phyloP scores from a whole-genome alignment of 1,284 basidiomycete species.

The Pseudozyma sp. region DNA sequence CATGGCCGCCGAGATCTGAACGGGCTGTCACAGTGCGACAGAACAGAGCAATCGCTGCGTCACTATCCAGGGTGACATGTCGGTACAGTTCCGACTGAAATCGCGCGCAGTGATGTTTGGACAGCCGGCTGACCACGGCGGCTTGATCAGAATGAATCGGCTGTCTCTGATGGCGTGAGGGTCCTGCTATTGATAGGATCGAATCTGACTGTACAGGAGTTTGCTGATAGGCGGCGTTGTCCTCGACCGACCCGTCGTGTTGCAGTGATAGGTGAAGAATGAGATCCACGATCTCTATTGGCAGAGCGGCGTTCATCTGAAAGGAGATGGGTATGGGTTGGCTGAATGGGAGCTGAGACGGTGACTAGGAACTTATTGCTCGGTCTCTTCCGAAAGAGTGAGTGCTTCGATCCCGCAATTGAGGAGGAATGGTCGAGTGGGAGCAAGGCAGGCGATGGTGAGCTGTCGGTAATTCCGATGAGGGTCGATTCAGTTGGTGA shows the following conservation, averaged over 20 bases:
- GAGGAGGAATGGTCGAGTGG: too few species aligned
- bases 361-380: too few species aligned
- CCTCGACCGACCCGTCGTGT: too few species aligned
- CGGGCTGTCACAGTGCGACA: conserved; percentile 13
- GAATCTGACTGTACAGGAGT: not conserved
- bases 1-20: conserved; percentile 6
- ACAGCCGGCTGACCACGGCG: conserved; percentile 12
- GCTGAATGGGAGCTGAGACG: not conserved
- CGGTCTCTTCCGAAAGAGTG: too few species aligned
- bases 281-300: conserved; percentile 42
- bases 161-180: not conserved
- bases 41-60: not conserved
- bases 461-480: too few species aligned
- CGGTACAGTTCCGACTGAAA: conserved; percentile 34
- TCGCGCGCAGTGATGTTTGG: conserved; percentile 14
- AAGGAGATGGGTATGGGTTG: not conserved
- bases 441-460: too few species aligned
- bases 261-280: conserved; percentile 28
- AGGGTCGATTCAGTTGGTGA: too few species aligned
- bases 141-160: conserved; percentile 13
- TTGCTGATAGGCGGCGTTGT: not conserved
- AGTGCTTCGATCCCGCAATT: too few species aligned
- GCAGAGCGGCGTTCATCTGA: conserved; percentile 18
- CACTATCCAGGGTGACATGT: conserved; percentile 16
- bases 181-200: not conserved